phyloP scores from a whole-genome alignment of 192 early-diverging fungal genomes.

The Coemansia sp. region DNA sequence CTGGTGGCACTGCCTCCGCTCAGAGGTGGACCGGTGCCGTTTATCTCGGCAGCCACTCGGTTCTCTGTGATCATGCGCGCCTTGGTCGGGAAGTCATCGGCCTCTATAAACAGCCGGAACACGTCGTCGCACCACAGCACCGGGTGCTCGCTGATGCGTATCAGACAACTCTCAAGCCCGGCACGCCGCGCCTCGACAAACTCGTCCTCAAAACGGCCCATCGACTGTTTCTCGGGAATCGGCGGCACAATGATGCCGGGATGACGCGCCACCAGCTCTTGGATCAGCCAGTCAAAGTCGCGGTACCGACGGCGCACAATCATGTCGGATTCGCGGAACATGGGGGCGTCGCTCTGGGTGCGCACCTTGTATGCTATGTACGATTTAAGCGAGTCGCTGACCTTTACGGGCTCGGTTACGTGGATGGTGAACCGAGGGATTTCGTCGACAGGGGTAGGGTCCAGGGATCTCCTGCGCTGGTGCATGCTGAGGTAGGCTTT shows the following conservation, averaged over 20 bases:
- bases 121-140: conserved; percentile 78
- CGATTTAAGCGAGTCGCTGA: conserved; percentile 81
- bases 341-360: conserved; percentile 76
- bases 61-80: conserved; percentile 38
- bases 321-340: conserved; percentile 73
- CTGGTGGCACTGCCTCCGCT: conserved; percentile 12
- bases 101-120: conserved; percentile 83
- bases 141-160: conserved; percentile 76
- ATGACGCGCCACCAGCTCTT: conserved; percentile 70
- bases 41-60: conserved; percentile 36
- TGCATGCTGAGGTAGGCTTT: conserved; percentile 31
- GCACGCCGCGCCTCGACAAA: conserved; percentile 87
- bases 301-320: conserved; percentile 83
- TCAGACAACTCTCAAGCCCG: conserved; percentile 78
- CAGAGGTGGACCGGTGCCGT: conserved; percentile 26
- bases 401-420: conserved; percentile 85
- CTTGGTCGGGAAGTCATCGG: conserved; percentile 74
- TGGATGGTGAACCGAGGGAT: conserved; percentile 60
- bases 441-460: conserved; percentile 34
- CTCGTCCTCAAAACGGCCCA: conserved; percentile 92
- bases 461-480: conserved; percentile 43
- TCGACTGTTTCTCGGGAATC: conserved; percentile 88
- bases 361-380: conserved; percentile 85
- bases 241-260: conserved; percentile 91
- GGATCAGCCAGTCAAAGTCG: conserved; percentile 93